Conservation (phyloP, 768 basidiomycete species). For the Podaxis sp. region DNA sequence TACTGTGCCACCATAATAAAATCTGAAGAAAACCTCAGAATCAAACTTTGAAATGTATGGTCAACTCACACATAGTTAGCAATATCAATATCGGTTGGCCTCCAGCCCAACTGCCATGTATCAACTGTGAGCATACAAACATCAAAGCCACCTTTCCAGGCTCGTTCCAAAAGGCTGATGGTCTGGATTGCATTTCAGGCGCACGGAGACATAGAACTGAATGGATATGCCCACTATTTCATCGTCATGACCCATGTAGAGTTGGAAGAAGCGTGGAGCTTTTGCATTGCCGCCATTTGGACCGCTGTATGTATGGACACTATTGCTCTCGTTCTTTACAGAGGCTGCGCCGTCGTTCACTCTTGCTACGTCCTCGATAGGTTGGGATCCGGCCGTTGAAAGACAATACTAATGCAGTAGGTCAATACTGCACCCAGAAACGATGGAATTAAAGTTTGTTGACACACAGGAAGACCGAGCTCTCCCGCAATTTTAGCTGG, state of each 20-base stretch:
- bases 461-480: slow-evolving; percentile 27
- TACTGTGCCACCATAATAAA: slow-evolving; percentile 34
- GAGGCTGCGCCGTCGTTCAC: slow-evolving; percentile 40
- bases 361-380: slow-evolving; percentile 46
- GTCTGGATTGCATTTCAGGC: slow-evolving; percentile 22
- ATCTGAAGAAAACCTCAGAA: slow-evolving; percentile 19
- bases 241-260: slow-evolving; percentile 53
- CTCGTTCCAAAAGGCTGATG: slow-evolving; percentile 40
- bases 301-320: slow-evolving; percentile 28
- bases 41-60: too few species aligned
- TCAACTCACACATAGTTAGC: slow-evolving; percentile 40
- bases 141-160: slow-evolving; percentile 41
- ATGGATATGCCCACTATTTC: slow-evolving; percentile 32
- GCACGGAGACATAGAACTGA: background rate
- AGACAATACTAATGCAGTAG: slow-evolving; percentile 36
- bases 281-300: slow-evolving; percentile 23
- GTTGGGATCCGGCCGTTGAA: slow-evolving; percentile 44
- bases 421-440: slow-evolving; percentile 8
- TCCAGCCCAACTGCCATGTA: slow-evolving; percentile 49
- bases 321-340: slow-evolving; percentile 29
- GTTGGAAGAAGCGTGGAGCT: slow-evolving; percentile 48
- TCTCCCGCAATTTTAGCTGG: slow-evolving; percentile 39
- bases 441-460: background rate
- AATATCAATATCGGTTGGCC: slow-evolving; percentile 42
- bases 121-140: slow-evolving; percentile 44